These are phyloP conservation scores for Knoxia roxburghii DNA, from an alignment of 257 asterid genomes.

Conservation along the genomic window DNA sequence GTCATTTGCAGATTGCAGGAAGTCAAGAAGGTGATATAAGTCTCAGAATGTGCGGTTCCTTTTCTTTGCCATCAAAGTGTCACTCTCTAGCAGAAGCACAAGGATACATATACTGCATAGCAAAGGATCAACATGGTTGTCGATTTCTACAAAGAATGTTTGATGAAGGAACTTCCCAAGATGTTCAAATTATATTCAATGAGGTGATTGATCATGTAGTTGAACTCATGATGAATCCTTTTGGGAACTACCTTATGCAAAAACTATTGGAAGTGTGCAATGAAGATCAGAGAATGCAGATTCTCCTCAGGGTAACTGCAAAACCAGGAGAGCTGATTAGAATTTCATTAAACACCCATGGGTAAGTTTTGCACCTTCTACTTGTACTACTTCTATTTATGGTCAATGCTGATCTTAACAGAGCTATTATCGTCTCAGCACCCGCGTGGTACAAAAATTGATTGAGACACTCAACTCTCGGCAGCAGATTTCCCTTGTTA, in stretches of 20 bases:
- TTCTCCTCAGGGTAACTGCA: constrained; percentile 62
- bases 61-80: constrained; percentile 37
- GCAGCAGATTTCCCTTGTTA: constrained; percentile 57
- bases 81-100: constrained; percentile 51
- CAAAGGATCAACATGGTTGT: constrained; percentile 94
- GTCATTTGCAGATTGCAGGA: constrained; percentile 20
- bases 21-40: constrained; percentile 24
- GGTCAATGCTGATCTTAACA: constrained; percentile 9
- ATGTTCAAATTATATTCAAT: constrained; percentile 59
- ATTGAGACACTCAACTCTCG: constrained; percentile 72
- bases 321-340: constrained; percentile 72
- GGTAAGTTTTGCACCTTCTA: constrained; percentile 39
- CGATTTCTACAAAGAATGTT: constrained; percentile 81
- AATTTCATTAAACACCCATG: constrained; percentile 83
- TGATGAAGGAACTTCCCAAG: constrained; percentile 66
- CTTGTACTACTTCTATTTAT: neutral
- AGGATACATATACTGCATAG: constrained; percentile 46
- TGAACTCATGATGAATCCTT: constrained; percentile 89
- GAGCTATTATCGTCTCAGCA: constrained; percentile 40
- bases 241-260: constrained; percentile 96
- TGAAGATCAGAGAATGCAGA: constrained; percentile 79
- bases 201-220: constrained; percentile 68
- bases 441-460: constrained; percentile 95
- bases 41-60: constrained; percentile 26
- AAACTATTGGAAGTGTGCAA: constrained; percentile 80